These are phyloP conservation scores for Fragilaria radians DNA, from an alignment of 108 stramenopile genomes.

Conservation along the genomic window DNA sequence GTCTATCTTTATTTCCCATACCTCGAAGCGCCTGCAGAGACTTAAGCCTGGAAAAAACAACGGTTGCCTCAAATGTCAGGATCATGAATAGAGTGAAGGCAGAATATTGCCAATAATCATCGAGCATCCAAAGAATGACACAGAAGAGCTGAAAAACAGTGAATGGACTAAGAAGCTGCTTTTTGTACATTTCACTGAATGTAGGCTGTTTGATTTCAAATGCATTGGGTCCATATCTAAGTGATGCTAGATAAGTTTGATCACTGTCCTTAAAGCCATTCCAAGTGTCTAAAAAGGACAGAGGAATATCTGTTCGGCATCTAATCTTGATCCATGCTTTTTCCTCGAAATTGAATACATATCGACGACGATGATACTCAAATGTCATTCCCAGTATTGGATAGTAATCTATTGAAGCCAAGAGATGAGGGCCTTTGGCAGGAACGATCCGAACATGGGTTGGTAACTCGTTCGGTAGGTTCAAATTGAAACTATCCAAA, in stretches of 20 bases:
- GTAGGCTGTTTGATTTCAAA: constrained; percentile 85
- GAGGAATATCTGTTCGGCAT: constrained; percentile 73
- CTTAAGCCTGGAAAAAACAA: constrained; percentile 84
- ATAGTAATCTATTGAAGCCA: constrained; percentile 58
- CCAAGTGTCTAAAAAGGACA: constrained; percentile 64
- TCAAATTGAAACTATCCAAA: constrained; percentile 16
- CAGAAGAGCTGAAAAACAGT: constrained; percentile 93
- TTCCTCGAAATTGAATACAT: constrained; percentile 51
- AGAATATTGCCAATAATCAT: constrained; percentile 92
- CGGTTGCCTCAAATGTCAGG: constrained; percentile 86
- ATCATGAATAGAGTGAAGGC: constrained; percentile 94
- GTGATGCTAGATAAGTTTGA: constrained; percentile 57
- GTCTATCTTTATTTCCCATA: constrained; percentile 70
- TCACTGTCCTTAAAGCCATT: constrained; percentile 49
- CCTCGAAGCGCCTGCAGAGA: constrained; percentile 54
- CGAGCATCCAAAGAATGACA: constrained; percentile 90
- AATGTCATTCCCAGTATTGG: constrained; percentile 82
- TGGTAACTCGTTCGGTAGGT: constrained; percentile 50
- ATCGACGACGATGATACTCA: constrained; percentile 89
- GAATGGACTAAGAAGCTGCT: constrained; percentile 88
- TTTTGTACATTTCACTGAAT: constrained; percentile 90
- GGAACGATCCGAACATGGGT: constrained; percentile 74
- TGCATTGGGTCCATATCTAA: constrained; percentile 86
- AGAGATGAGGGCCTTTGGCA: constrained; percentile 54
- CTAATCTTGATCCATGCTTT: constrained; percentile 78